Conservation (phyloP, 1,284 basidiomycete genomes). For the Cutaneotrichosporon spelunceum region DNA sequence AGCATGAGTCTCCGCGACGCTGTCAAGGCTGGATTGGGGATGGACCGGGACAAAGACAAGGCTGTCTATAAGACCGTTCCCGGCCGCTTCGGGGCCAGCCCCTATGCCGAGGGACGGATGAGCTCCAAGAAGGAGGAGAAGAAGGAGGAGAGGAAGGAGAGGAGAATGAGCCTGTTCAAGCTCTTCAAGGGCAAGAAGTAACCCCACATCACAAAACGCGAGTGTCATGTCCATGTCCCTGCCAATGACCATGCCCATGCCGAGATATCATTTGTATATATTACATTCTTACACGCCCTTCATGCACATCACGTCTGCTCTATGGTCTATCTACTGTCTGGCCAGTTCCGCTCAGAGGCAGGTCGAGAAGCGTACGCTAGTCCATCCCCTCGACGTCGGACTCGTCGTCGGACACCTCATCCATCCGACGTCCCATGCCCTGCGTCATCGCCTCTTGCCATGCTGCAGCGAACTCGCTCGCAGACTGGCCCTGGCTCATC, state of each 20-base stretch:
- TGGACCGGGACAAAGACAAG: slow-evolving; percentile 13
- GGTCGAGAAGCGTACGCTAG: neutral
- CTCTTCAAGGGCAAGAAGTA: slow-evolving; percentile 10
- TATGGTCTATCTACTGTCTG: neutral
- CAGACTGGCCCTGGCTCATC: slow-evolving; percentile 67
- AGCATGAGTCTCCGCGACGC: slow-evolving; percentile 39
- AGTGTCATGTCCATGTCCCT: neutral
- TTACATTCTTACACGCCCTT: neutral
- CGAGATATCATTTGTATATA: neutral
- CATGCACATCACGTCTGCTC: neutral
- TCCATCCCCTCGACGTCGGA: neutral
- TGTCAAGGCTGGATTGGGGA: slow-evolving; percentile 31
- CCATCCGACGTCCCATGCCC: slow-evolving; percentile 11
- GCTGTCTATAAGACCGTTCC: slow-evolving; percentile 7
- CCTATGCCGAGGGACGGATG: neutral
- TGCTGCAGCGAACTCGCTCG: slow-evolving; percentile 63
- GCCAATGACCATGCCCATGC: neutral
- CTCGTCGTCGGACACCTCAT: slow-evolving; percentile 6
- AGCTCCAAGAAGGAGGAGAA: neutral
- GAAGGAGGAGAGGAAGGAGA: slow-evolving; percentile 1
- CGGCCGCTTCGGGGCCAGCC: neutral
- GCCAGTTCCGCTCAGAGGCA: too few relatives aligned
- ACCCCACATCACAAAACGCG: neutral
- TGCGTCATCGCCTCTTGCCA: slow-evolving; percentile 38
- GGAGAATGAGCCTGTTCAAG: slow-evolving; percentile 12